These are phyloP conservation scores for Aspergillus ibericus DNA, from an alignment of 2,329 filamentous ascomycete species.

Conservation along the genomic window DNA sequence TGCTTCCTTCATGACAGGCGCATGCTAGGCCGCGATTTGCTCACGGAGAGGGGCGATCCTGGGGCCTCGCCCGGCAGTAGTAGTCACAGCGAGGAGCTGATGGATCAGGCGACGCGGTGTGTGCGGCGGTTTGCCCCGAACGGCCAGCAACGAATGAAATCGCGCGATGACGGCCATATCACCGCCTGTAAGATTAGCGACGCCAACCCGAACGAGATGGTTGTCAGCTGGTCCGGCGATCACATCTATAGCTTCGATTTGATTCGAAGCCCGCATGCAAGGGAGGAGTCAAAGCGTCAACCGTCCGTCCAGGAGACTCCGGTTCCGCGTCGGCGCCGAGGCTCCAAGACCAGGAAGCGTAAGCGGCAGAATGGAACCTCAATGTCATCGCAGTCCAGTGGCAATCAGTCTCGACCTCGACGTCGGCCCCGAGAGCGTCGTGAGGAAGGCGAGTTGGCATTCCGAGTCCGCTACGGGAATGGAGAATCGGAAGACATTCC, in stretches of 20 bases:
- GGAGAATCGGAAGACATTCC: slow-evolving; percentile 61
- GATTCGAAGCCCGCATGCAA: slow-evolving; percentile 57
- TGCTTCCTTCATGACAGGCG: slow-evolving; percentile 69
- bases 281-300: slow-evolving; percentile 38
- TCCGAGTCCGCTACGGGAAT: slow-evolving; percentile 60
- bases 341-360: slow-evolving; percentile 53
- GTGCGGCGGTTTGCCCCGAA: slow-evolving; percentile 66
- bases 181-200: slow-evolving; percentile 71
- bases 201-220: slow-evolving; percentile 65
- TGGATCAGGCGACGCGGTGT: slow-evolving; percentile 63
- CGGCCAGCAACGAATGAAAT: slow-evolving; percentile 51
- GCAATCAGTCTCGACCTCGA: slow-evolving; percentile 49
- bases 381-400: slow-evolving; percentile 44
- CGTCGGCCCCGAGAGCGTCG: slow-evolving; percentile 46
- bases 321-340: slow-evolving; percentile 32
- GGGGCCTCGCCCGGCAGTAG: slow-evolving; percentile 43
- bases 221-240: slow-evolving; percentile 68
- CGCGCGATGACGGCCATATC: slow-evolving; percentile 62
- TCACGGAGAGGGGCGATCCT: slow-evolving; percentile 53
- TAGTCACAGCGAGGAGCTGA: slow-evolving; percentile 54
- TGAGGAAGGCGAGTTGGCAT: slow-evolving; percentile 48
- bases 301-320: slow-evolving; percentile 27
- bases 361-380: slow-evolving; percentile 55
- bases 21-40: slow-evolving; percentile 63
- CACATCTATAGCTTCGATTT: slow-evolving; percentile 68